Evolutionary conservation across 495 filamentous ascomycete species (phyloP).

Genomic region (Coniosporium apollinis): DNA sequence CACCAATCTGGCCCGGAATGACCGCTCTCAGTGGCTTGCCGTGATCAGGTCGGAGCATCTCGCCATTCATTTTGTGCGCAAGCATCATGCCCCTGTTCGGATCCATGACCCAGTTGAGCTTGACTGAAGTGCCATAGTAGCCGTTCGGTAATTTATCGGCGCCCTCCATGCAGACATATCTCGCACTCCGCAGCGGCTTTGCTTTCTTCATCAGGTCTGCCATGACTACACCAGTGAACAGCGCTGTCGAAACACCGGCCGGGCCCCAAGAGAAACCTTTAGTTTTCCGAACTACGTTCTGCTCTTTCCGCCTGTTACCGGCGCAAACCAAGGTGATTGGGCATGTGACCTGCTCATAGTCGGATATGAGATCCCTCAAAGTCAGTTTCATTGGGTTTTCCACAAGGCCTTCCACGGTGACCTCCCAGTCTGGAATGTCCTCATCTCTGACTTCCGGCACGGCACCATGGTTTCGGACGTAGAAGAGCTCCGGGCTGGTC

Average conservation of each 20-base stretch:
- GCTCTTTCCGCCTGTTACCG: constrained; percentile 86
- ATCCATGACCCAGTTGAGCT: constrained; percentile 80
- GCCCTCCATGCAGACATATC: constrained; percentile 86
- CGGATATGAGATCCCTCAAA: constrained; percentile 52
- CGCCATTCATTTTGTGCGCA: constrained; percentile 87
- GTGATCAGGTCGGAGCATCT: constrained; percentile 68
- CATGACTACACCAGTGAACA: constrained; percentile 77
- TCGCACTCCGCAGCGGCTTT: constrained; percentile 50
- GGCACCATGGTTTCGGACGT: constrained; percentile 87
- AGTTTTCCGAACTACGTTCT: constrained; percentile 79
- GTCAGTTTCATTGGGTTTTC: constrained; percentile 58
- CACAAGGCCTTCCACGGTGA: constrained; percentile 73
- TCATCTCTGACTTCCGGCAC: constrained; percentile 64
- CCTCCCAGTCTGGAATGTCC: constrained; percentile 64
- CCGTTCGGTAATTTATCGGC: constrained; percentile 82
- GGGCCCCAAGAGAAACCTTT: constrained; percentile 96
- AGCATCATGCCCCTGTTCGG: constrained; percentile 75
- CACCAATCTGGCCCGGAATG: constrained; percentile 87
- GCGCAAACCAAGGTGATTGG: constrained; percentile 89
- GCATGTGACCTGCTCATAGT: constrained; percentile 72
- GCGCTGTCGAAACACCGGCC: constrained; percentile 71
- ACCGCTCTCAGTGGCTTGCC: constrained; percentile 72
- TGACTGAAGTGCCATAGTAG: constrained; percentile 76
- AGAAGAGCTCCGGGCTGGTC: constrained; percentile 83
- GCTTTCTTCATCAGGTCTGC: constrained; percentile 54